A percentile compares a stretch with the other conserved stretches of the same genome.
Conservation (phyloP, 2,329 filamentous ascomycete species). For the Arthrocladium fulminans region DNA sequence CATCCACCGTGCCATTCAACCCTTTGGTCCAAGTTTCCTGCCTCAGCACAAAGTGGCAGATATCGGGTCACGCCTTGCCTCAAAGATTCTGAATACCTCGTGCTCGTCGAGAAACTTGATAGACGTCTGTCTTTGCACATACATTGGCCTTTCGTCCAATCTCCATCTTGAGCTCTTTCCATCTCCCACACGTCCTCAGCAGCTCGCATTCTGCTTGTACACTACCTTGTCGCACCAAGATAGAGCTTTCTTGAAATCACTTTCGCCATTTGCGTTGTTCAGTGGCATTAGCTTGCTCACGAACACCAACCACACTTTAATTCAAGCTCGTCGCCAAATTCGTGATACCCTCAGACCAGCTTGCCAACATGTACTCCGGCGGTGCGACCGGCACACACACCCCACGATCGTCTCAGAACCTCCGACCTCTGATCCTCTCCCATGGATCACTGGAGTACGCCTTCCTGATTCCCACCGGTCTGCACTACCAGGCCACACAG, state of each 20-base stretch:
- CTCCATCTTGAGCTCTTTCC: conserved; percentile 1
- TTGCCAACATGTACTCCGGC: conserved; percentile 22
- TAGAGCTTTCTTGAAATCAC: not conserved
- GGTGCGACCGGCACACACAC: conserved; percentile 86
- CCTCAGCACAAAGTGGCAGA: not conserved
- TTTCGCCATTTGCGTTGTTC: not conserved
- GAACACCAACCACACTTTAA: conserved; percentile 9
- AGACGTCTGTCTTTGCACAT: not conserved
- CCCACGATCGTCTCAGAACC: conserved; percentile 83
- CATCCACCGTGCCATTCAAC: not conserved
- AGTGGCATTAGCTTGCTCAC: conserved; percentile 26
- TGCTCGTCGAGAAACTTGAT: not conserved
- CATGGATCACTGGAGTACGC: conserved; percentile 95
- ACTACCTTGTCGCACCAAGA: conserved; percentile 1
- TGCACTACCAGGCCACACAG: conserved; percentile 93
- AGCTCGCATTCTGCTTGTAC: conserved; percentile 1
- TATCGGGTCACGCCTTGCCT: not conserved
- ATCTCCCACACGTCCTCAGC: not conserved
- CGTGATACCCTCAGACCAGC: conserved; percentile 3
- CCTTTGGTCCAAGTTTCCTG: not conserved
- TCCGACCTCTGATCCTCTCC: conserved; percentile 79
- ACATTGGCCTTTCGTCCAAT: not conserved
- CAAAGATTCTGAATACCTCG: not conserved
- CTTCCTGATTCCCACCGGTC: conserved; percentile 85
- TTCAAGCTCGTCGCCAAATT: not conserved